phyloP scores from a whole-genome alignment of 1,284 basidiomycete species.

The Cerrena zonata region DNA sequence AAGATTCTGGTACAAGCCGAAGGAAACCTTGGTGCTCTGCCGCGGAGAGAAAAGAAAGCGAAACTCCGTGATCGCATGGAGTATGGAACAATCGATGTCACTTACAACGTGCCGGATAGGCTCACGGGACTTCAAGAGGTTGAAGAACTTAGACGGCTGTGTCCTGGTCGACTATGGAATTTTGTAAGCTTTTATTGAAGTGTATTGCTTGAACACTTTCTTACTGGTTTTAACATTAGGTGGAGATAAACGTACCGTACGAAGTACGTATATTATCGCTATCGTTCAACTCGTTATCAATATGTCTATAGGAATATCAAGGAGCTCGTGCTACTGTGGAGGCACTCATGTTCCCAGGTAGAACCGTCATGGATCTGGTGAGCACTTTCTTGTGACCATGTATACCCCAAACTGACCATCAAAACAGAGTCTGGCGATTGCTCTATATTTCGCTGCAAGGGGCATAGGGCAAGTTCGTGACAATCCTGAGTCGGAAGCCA shows the following conservation, averaged over 20 bases:
- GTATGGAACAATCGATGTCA: constrained; percentile 22
- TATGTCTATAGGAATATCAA: constrained; percentile 55
- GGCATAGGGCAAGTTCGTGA: constrained; percentile 58
- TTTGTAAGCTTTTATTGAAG: constrained; percentile 49
- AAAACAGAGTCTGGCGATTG: constrained; percentile 78
- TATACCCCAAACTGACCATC: not conserved
- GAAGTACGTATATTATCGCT: constrained; percentile 42
- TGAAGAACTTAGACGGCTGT: constrained; percentile 67
- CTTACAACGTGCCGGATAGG: constrained; percentile 81
- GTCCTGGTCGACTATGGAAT: constrained; percentile 79
- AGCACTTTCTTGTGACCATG: constrained; percentile 18
- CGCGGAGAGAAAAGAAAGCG: constrained; percentile 38
- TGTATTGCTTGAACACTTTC: not conserved
- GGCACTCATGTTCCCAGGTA: constrained; percentile 74
- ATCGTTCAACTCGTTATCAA: constrained; percentile 3
- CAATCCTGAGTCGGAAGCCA: constrained; percentile 29
- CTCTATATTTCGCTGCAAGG: constrained; percentile 88
- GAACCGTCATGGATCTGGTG: constrained; percentile 90
- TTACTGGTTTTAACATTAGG: constrained; percentile 33
- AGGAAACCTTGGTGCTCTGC: constrained; percentile 38
- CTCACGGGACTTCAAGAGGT: constrained; percentile 74
- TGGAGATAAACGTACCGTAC: constrained; percentile 82
- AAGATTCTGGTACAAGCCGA: constrained; percentile 47
- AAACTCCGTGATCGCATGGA: constrained; percentile 20
- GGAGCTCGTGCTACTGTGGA: constrained; percentile 53